These are phyloP conservation scores for Vitis rotundifolia DNA, from an alignment of 164 flowering plant species.

Conservation along the genomic window DNA sequence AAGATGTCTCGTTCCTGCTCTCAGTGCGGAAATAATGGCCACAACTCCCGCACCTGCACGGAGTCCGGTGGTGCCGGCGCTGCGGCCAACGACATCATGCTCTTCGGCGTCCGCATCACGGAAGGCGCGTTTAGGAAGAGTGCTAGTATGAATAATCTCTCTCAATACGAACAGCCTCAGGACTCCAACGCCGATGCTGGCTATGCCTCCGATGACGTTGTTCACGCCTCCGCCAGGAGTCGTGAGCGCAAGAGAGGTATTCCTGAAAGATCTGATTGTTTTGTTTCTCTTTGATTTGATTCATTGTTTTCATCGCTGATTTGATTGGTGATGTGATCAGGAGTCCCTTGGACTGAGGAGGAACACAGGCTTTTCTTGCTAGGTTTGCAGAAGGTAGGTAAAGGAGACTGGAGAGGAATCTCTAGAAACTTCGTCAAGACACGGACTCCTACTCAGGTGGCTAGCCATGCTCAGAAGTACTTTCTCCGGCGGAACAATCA, in stretches of 20 bases:
- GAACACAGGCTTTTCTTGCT: conserved; percentile 75
- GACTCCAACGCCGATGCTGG: conserved; percentile 53
- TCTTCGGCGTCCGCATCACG: conserved; percentile 60
- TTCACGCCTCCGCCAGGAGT: conserved; percentile 67
- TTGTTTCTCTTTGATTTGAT: background rate
- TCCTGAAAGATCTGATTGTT: background rate
- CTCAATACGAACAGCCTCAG: conserved; percentile 48
- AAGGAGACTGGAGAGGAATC: conserved; percentile 97
- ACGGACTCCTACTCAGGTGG: conserved; percentile 92
- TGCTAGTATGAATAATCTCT: conserved; percentile 61
- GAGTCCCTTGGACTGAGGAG: conserved; percentile 96
- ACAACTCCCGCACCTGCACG: conserved; percentile 64
- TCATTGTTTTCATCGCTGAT: background rate
- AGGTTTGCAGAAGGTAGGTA: conserved; percentile 83
- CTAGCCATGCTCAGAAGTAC: conserved; percentile 95
- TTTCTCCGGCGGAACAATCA: conserved; percentile 72
- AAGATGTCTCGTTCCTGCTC: conserved; percentile 57
- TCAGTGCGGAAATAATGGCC: conserved; percentile 65
- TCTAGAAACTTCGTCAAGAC: conserved; percentile 88
- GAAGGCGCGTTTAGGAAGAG: conserved; percentile 52
- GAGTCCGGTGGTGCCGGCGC: conserved; percentile 29
- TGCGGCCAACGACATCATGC: conserved; percentile 46
- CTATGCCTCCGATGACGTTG: conserved; percentile 84
- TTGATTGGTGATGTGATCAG: conserved; percentile 24
- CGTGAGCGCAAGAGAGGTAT: conserved; percentile 93